Percentiles rank a stretch among this genome's conserved stretches.
phyloP scores from a whole-genome alignment of 2,329 filamentous ascomycete genomes.

The Penicillium sclerotiorum region DNA sequence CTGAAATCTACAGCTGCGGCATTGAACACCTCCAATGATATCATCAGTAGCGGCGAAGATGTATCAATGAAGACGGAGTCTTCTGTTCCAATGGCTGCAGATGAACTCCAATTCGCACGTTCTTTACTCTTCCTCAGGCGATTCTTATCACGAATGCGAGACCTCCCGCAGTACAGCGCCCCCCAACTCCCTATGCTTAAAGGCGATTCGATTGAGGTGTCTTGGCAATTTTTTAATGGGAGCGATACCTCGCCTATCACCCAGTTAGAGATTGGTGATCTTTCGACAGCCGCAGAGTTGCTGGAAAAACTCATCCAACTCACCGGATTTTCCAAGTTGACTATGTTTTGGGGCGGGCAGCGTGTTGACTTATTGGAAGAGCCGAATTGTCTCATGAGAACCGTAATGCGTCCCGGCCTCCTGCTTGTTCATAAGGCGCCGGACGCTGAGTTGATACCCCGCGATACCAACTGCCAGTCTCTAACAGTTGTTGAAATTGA shows the following conservation, averaged over 20 bases:
- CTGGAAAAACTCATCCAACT: slow-evolving; percentile 66
- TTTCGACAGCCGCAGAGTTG: slow-evolving; percentile 71
- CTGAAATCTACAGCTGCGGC: slow-evolving; percentile 64
- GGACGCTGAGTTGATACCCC: slow-evolving; percentile 43
- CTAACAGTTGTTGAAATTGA: slow-evolving; percentile 71
- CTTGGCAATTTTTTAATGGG: slow-evolving; percentile 74
- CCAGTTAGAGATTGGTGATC: slow-evolving; percentile 65
- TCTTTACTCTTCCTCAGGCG: slow-evolving; percentile 69
- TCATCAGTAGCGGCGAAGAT: slow-evolving; percentile 49
- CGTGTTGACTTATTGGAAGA: slow-evolving; percentile 64
- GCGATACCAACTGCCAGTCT: slow-evolving; percentile 49
- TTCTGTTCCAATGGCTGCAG: slow-evolving; percentile 53
- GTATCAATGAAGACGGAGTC: slow-evolving; percentile 57
- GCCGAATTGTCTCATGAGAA: slow-evolving; percentile 64
- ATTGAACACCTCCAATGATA: slow-evolving; percentile 56
- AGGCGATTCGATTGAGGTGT: slow-evolving; percentile 68
- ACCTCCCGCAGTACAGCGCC: slow-evolving; percentile 61
- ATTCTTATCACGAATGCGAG: slow-evolving; percentile 61
- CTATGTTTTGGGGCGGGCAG: slow-evolving; percentile 69
- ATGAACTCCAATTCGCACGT: slow-evolving; percentile 67
- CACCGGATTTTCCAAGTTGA: slow-evolving; percentile 76
- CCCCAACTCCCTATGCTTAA: slow-evolving; percentile 57
- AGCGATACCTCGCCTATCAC: slow-evolving; percentile 62
- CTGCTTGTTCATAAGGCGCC: slow-evolving; percentile 65
- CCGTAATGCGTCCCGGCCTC: slow-evolving; percentile 67